phyloP scores from a whole-genome alignment of 345 rosid species.

The Limnanthes douglasii region DNA sequence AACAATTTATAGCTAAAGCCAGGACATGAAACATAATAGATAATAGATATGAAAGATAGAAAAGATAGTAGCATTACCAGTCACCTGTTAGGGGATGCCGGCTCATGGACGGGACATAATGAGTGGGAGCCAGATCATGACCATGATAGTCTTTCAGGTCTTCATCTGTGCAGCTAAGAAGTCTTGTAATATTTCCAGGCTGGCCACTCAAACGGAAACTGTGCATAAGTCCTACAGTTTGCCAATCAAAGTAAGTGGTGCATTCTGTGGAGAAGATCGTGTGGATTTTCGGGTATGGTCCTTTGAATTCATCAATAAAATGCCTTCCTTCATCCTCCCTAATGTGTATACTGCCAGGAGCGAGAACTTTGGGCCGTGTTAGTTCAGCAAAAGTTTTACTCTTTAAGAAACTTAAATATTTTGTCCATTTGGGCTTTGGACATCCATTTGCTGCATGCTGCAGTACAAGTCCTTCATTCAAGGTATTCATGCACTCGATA shows the following conservation, averaged over 20 bases:
- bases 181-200: constrained; percentile 89
- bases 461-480: constrained; percentile 79
- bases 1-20: too few species aligned
- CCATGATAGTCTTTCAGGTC: constrained; percentile 63
- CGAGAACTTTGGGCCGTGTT: constrained; percentile 52
- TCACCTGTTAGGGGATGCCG: constrained; percentile 91
- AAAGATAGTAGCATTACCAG: constrained; percentile 38
- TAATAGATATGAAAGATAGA: too few species aligned
- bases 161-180: constrained; percentile 93
- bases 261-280: constrained; percentile 94
- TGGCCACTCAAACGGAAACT: constrained; percentile 86
- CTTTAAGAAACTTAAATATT: constrained; percentile 82
- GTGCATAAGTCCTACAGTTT: constrained; percentile 91
- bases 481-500: constrained; percentile 72
- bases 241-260: constrained; percentile 92
- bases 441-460: constrained; percentile 73
- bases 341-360: constrained; percentile 18
- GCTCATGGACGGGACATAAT: constrained; percentile 97
- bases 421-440: constrained; percentile 72
- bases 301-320: constrained; percentile 24
- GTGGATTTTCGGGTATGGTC: constrained; percentile 64
- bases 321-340: constrained; percentile 19
- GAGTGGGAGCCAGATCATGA: constrained; percentile 90
- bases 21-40: neutral
- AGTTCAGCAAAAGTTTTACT: constrained; percentile 82